Base-by-base conservation (phyloP, 208 protist species). In the Trypanosoma brucei region DNA sequence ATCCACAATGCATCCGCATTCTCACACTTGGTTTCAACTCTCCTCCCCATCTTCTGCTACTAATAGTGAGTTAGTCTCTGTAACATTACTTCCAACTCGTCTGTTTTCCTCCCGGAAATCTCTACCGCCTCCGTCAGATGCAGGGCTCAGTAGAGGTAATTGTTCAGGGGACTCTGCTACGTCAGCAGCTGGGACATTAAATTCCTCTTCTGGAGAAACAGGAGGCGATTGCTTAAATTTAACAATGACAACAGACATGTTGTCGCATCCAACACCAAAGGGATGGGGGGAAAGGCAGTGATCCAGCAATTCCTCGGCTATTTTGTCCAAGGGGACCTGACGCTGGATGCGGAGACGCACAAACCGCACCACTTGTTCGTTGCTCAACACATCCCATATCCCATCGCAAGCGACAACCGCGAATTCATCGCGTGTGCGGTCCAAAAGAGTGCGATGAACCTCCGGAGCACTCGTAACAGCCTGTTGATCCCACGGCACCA, bases 401-500 rank as follows among this genome's bases (percentile, higher is more conserved):
- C 93, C 93, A 70, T 97, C 93, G 55, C 93, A 97, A 22, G 93
- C 93, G 33, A 98, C 45, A 57, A 97, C 77, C 6, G 85, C 86
- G 52, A 96, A 89, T 75, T 92, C 86, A 61, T 96, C 88, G 53
- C 74, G 78, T 63, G 92, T 81, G 34, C 78, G 80, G 57, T 93
- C 86, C 0, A 96, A 60, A 8, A 66, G 76, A 33, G 64, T 78
- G 14, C 73, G 71, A 33, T 76, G 73, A n/a, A 95, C 83, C 65
- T 95, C 85, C 8, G 89, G 84, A 3, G 87, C 80, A 49, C 86
- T 89, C n/a, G 93, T 95, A 13, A 93, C 86, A 33, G 91, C 83
- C 77, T 97, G 94, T 72, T 94, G 81, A 54, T 95, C 91, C 81
- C 87, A 89, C 61, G 84, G 60, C 1, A 97, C 44, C 58, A 88